A percentile compares a stretch with the other conserved stretches of the same genome.
Evolutionary conservation across 306 rosid genomes (phyloP).

Genomic region (Cucumis hystrix): DNA sequence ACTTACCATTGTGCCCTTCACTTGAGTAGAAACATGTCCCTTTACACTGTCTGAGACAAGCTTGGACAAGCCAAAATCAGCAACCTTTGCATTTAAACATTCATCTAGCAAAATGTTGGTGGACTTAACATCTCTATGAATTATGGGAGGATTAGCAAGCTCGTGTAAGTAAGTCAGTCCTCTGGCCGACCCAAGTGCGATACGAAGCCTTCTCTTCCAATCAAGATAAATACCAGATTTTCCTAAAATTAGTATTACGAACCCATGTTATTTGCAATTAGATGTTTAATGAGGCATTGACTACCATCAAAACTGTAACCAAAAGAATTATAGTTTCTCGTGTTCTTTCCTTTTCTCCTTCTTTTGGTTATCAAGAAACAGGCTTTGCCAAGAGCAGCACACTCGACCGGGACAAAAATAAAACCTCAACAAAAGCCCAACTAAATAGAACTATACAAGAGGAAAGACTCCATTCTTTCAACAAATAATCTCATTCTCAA

Average conservation of each 20-base stretch:
- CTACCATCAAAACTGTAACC: background rate
- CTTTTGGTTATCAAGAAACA: background rate
- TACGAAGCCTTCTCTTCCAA: constrained; percentile 88
- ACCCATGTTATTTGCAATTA: background rate
- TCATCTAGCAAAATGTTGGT: constrained; percentile 75
- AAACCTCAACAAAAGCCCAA: background rate
- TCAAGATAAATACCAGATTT: constrained; percentile 70
- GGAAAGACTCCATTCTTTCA: background rate
- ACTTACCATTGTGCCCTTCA: constrained; percentile 87
- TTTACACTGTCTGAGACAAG: constrained; percentile 56
- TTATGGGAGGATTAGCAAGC: constrained; percentile 95
- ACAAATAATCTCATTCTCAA: background rate
- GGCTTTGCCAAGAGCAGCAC: background rate
- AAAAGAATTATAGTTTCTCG: background rate
- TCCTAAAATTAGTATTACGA: constrained; percentile 22
- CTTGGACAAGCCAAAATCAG: constrained; percentile 95
- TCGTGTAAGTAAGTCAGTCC: constrained; percentile 93
- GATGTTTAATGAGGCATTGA: background rate
- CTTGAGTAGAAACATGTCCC: constrained; percentile 93
- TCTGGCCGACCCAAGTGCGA: constrained; percentile 94
- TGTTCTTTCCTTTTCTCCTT: background rate
- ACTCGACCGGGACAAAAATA: background rate
- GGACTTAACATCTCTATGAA: constrained; percentile 87
- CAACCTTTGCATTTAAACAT: constrained; percentile 72
- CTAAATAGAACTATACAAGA: background rate